These are phyloP conservation scores for Rubia occidens DNA, from an alignment of 305 asterid species.

Conservation along the genomic window DNA sequence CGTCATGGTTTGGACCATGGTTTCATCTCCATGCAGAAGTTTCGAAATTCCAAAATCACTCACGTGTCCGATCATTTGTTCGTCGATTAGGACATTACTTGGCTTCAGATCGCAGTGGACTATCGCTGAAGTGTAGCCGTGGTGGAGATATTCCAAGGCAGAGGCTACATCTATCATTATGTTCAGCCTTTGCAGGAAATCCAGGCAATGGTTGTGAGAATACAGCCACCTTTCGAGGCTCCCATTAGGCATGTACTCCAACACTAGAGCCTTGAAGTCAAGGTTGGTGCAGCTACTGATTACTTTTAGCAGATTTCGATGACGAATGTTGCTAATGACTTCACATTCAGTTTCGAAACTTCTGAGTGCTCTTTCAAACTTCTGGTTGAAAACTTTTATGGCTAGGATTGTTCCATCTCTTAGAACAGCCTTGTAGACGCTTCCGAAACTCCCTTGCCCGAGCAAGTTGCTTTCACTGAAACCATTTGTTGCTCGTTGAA, in stretches of 20 bases:
- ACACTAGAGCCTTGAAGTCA: neutral
- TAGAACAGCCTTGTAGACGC: neutral
- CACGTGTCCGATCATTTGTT: neutral
- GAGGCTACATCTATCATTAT: conserved; percentile 4
- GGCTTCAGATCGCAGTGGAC: conserved; percentile 3
- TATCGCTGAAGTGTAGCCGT: neutral
- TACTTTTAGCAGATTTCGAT: neutral
- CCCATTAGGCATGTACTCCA: conserved; percentile 8
- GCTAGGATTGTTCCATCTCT: neutral
- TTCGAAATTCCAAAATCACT: conserved; percentile 8
- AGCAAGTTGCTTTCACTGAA: neutral
- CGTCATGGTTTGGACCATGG: neutral
- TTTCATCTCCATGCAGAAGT: neutral
- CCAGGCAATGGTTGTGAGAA: conserved; percentile 1
- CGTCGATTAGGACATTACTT: neutral
- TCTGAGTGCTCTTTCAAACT: neutral
- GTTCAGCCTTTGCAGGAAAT: neutral
- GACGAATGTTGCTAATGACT: neutral
- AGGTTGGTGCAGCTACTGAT: conserved; percentile 6
- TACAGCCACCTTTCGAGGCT: conserved; percentile 4
- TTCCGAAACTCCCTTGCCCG: neutral
- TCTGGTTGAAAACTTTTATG: neutral
- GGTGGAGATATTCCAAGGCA: neutral
- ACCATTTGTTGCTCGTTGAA: neutral
- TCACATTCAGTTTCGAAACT: conserved; percentile 7